These are phyloP conservation scores for Ogataea wickerhamii DNA, from an alignment of 805 yeast genomes.

Conservation along the genomic window DNA sequence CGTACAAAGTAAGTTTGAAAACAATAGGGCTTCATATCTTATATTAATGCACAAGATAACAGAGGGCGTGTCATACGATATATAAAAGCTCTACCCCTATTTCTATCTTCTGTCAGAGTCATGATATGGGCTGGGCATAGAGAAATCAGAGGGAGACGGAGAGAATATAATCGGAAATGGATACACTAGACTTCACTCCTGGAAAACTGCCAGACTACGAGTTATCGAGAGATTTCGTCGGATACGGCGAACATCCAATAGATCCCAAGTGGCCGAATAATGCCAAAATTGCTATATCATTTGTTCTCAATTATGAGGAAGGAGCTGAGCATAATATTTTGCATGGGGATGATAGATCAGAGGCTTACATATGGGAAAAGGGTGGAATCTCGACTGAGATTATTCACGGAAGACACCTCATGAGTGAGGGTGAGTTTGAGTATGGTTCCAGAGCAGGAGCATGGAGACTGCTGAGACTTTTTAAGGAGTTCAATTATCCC, in stretches of 20 bases:
- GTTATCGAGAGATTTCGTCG: constrained; percentile 15
- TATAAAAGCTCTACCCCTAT: neutral
- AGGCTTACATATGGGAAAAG: constrained; percentile 17
- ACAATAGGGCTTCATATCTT: no score
- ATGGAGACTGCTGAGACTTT: constrained; percentile 29
- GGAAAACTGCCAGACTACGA: constrained; percentile 13
- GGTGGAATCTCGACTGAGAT: constrained; percentile 14
- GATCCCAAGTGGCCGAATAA: constrained; percentile 27
- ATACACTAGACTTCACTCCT: constrained; percentile 10
- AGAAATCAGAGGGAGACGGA: neutral
- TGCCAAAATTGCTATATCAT: constrained; percentile 24
- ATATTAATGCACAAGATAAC: no score
- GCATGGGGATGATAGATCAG: constrained; percentile 17
- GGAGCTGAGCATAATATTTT: constrained; percentile 23
- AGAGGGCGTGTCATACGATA: no score
- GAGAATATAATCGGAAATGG: constrained; percentile 5
- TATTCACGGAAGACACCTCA: constrained; percentile 12
- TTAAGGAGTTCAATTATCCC: constrained; percentile 31
- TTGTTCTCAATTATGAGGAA: constrained; percentile 29
- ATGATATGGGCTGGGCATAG: neutral
- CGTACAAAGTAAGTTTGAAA: no score
- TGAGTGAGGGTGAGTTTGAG: constrained; percentile 18
- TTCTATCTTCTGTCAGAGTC: neutral
- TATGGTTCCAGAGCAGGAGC: constrained; percentile 19
- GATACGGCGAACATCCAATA: constrained; percentile 26